These are phyloP conservation scores for Mitragyna speciosa DNA, from an alignment of 257 asterid species.

Conservation along the genomic window DNA sequence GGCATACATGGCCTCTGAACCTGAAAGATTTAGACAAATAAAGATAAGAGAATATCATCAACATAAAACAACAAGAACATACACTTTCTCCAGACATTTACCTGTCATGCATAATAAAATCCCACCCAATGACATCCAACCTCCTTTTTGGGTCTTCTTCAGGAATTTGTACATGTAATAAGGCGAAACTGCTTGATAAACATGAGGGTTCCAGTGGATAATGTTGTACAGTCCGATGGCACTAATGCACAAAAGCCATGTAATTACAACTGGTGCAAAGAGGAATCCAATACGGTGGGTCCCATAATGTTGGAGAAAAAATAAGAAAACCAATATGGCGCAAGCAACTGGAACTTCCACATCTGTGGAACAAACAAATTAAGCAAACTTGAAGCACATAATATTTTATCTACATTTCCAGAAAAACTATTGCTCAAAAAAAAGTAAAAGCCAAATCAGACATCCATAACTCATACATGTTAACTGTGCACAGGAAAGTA, in stretches of 20 bases:
- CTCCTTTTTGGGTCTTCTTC: constrained; percentile 73
- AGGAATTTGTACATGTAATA: constrained; percentile 96
- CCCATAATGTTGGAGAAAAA: constrained; percentile 90
- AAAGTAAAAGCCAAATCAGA: no score
- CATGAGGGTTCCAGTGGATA: constrained; percentile 76
- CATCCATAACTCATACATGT: no score
- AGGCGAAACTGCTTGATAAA: constrained; percentile 90
- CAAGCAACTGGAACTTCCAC: constrained; percentile 91
- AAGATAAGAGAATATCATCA: background rate
- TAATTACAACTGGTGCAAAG: constrained; percentile 81
- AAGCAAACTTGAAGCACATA: constrained; percentile 1
- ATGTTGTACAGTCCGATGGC: constrained; percentile 88
- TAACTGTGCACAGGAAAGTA: no score
- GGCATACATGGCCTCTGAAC: constrained; percentile 97
- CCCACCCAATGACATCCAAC: constrained; percentile 99
- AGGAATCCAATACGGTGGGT: constrained; percentile 86
- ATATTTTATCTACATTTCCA: background rate
- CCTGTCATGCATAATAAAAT: constrained; percentile 88
- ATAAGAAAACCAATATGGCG: constrained; percentile 66
- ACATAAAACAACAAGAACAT: constrained; percentile 2
- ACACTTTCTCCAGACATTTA: constrained; percentile 18
- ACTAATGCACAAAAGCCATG: constrained; percentile 96
- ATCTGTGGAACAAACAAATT: constrained; percentile 48
- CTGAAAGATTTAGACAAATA: constrained; percentile 30
- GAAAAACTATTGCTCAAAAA: background rate